Conservation (phyloP, 148 eudicot genomes). For the Limonium bicolor region DNA sequence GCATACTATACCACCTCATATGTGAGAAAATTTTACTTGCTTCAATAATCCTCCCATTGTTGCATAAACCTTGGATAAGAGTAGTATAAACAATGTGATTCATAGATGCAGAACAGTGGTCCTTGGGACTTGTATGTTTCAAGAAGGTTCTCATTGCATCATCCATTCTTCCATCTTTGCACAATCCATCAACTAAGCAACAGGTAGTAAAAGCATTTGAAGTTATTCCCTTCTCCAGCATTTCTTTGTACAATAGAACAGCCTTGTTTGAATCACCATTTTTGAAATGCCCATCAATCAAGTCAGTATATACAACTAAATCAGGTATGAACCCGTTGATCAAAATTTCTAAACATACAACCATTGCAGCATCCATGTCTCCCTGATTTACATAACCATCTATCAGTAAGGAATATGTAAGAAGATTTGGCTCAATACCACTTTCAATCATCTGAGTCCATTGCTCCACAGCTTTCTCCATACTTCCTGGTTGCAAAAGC, state of each 20-base stretch:
- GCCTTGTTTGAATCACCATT: constrained; percentile 36
- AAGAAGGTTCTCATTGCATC: constrained; percentile 44
- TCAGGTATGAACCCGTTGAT: constrained; percentile 55
- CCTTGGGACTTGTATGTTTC: constrained; percentile 17
- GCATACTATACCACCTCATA: constrained; percentile 41
- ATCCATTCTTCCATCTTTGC: constrained; percentile 43
- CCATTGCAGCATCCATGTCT: constrained; percentile 56
- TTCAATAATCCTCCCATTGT: constrained; percentile 35
- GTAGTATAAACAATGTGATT: constrained; percentile 53
- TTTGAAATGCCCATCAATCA: constrained; percentile 72
- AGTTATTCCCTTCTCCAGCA: constrained; percentile 39
- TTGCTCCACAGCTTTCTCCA: constrained; percentile 51
- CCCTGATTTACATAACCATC: constrained; percentile 46
- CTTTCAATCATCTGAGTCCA: constrained; percentile 53
- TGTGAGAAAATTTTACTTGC: constrained; percentile 53
- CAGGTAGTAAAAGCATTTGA: constrained; percentile 52
- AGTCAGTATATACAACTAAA: constrained; percentile 55
- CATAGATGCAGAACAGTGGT: constrained; percentile 7
- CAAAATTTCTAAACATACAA: constrained; percentile 47
- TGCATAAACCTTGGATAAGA: constrained; percentile 52
- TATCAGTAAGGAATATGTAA: constrained; percentile 57
- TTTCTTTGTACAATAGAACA: constrained; percentile 49
- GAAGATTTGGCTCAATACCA: constrained; percentile 37
- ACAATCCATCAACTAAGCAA: constrained; percentile 68
- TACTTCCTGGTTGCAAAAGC: constrained; percentile 48